These are phyloP conservation scores for Podaxis rugospora DNA, from an alignment of 768 basidiomycete genomes.

Conservation along the genomic window DNA sequence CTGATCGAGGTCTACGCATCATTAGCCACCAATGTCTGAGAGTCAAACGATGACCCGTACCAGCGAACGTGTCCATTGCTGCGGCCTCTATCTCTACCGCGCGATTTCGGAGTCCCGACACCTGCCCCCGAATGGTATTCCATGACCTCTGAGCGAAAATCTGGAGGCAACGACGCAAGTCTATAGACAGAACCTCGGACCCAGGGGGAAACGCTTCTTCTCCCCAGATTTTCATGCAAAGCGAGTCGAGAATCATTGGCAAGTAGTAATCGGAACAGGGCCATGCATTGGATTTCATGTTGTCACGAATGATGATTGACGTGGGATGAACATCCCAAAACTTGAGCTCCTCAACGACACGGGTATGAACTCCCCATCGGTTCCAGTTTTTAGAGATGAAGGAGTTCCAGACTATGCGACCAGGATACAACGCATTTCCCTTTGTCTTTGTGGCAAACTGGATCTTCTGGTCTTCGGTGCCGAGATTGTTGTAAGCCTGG, in stretches of 20 bases:
- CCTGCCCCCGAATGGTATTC: not conserved
- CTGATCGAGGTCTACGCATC: not conserved
- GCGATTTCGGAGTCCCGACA: not conserved
- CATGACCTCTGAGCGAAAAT: not conserved
- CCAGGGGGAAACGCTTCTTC: not conserved
- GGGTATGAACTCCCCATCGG: not conserved
- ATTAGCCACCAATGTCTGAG: not conserved
- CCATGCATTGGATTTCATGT: not conserved
- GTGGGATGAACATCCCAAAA: not conserved
- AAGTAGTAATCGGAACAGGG: not conserved
- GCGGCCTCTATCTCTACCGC: not conserved
- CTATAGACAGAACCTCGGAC: not conserved
- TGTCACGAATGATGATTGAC: not conserved
- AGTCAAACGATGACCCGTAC: not conserved
- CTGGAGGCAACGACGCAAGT: not conserved
- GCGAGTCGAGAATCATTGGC: not conserved
- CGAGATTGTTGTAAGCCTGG: not conserved
- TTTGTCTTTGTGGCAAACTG: conserved; percentile 6
- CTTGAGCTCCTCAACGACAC: not conserved
- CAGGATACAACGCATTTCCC: not conserved
- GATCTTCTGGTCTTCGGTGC: conserved; percentile 8
- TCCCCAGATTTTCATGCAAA: not conserved
- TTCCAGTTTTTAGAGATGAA: not conserved
- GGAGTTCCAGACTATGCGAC: not conserved
- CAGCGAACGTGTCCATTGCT: not conserved